These are phyloP conservation scores for Picea engelmannii DNA, from an alignment of 83 land plant genomes.

Conservation along the genomic window DNA sequence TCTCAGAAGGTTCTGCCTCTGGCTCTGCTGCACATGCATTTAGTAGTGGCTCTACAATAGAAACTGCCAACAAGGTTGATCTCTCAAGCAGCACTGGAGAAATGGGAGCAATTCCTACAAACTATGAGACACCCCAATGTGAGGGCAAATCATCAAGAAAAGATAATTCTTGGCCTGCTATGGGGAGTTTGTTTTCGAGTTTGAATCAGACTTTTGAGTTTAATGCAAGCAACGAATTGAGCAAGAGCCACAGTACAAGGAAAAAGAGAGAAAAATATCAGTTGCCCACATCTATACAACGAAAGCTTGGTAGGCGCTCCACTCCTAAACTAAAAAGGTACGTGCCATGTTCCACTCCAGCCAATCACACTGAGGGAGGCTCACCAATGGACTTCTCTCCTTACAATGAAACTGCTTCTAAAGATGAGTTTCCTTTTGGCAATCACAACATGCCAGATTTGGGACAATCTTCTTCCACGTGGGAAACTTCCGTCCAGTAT, in stretches of 20 bases:
- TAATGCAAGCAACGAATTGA: slow-evolving; percentile 27
- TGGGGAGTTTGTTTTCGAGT: slow-evolving; percentile 21
- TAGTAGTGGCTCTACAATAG: slow-evolving; percentile 3
- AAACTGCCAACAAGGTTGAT: slow-evolving; percentile 2
- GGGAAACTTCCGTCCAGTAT: slow-evolving; percentile 29
- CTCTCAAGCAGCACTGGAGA: not conserved
- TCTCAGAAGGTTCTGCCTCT: not conserved
- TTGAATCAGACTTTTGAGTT: slow-evolving; percentile 25
- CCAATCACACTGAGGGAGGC: slow-evolving; percentile 28
- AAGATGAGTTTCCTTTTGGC: slow-evolving; percentile 10
- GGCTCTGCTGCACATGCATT: not conserved
- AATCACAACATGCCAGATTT: not conserved
- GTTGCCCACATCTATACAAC: slow-evolving; percentile 17
- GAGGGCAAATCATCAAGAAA: slow-evolving; percentile 5
- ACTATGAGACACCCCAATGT: not conserved
- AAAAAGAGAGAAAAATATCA: slow-evolving; percentile 42
- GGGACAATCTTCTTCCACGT: slow-evolving; percentile 42
- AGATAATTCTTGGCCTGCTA: slow-evolving; percentile 14
- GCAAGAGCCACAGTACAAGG: slow-evolving; percentile 19
- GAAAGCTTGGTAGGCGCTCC: slow-evolving; percentile 23
- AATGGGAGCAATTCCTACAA: not conserved
- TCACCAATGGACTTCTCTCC: slow-evolving; percentile 85
- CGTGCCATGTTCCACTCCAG: slow-evolving; percentile 12
- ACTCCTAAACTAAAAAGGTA: slow-evolving; percentile 22
- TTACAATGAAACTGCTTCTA: slow-evolving; percentile 39